phyloP scores from a whole-genome alignment of 164 flowering plant genomes.

The Liriodendron chinense region DNA sequence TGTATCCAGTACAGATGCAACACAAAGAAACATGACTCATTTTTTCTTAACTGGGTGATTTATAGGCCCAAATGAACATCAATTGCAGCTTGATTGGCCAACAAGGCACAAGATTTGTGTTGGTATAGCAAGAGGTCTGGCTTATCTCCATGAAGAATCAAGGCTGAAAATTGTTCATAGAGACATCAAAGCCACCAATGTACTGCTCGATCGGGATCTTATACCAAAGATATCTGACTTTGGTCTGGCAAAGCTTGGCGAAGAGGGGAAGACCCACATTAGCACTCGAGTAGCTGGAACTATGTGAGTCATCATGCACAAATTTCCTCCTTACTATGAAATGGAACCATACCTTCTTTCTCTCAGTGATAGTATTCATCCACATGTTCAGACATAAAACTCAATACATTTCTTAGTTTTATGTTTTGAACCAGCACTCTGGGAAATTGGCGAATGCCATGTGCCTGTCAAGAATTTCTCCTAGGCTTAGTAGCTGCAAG shows the following conservation, averaged over 20 bases:
- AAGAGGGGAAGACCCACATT: conserved; percentile 55
- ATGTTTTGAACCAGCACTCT: too few relatives aligned
- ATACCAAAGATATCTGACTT: conserved; percentile 66
- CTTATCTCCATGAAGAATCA: conserved; percentile 70
- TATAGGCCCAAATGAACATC: conserved; percentile 33
- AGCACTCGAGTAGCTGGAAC: conserved; percentile 70
- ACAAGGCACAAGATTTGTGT: conserved; percentile 49
- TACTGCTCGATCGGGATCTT: conserved; percentile 51
- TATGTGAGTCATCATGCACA: conserved; percentile 26
- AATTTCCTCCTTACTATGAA: not conserved
- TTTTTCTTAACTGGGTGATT: not conserved
- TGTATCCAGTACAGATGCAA: not conserved
- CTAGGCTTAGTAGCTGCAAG: too few relatives aligned
- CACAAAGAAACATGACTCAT: too few relatives aligned
- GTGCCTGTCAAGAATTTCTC: too few relatives aligned
- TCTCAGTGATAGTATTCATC: not conserved
- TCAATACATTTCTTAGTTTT: too few relatives aligned
- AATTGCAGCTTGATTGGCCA: conserved; percentile 49
- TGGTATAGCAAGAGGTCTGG: conserved; percentile 61
- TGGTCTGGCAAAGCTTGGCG: conserved; percentile 66
- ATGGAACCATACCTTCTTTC: not conserved
- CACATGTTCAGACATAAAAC: too few relatives aligned
- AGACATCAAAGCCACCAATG: conserved; percentile 65
- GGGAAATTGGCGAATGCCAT: too few relatives aligned
- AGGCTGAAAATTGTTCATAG: conserved; percentile 60